Percentiles rank a stretch among this genome's conserved stretches.
Conservation (phyloP, 2,329 filamentous ascomycete genomes). For the Celoporthe dispersa region DNA sequence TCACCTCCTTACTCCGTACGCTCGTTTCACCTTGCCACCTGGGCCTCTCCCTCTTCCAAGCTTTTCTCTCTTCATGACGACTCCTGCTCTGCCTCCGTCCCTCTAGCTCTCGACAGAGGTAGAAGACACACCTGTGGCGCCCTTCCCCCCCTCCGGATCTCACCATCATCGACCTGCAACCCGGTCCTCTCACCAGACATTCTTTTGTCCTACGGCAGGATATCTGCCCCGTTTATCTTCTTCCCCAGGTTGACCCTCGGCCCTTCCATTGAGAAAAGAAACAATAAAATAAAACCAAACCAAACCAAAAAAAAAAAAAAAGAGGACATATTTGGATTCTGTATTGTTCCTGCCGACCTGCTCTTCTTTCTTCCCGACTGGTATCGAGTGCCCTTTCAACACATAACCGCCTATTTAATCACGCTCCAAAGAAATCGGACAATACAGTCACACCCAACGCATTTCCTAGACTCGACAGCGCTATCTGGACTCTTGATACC, state of each 20-base stretch:
- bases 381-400: slow-evolving; percentile 30
- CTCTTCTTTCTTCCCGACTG: slow-evolving; percentile 30
- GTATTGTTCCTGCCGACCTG: slow-evolving; percentile 33
- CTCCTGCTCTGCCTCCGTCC: slow-evolving; percentile 30
- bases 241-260: slow-evolving; percentile 64
- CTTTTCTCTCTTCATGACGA: slow-evolving; percentile 30
- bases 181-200: slow-evolving; percentile 17
- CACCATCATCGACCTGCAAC: slow-evolving; percentile 14
- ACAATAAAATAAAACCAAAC: too few species aligned
- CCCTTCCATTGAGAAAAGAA: slow-evolving; percentile 33
- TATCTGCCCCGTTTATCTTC: slow-evolving; percentile 46
- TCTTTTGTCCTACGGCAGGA: slow-evolving; percentile 16
- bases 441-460: slow-evolving; percentile 19
- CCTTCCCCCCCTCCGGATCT: neutral
- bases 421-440: slow-evolving; percentile 18
- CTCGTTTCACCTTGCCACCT: slow-evolving; percentile 37
- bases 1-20: slow-evolving; percentile 31
- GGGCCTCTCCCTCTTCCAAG: slow-evolving; percentile 23
- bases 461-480: slow-evolving; percentile 21
- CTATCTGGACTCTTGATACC: slow-evolving; percentile 27
- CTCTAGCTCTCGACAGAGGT: slow-evolving; percentile 1
- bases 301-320: slow-evolving; percentile 29
- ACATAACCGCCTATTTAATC: slow-evolving; percentile 30
- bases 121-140: slow-evolving; percentile 14
- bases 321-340: slow-evolving; percentile 22